These are phyloP conservation scores for Digitaria exilis DNA, from an alignment of 202 grass and related monocot species.

Conservation along the genomic window DNA sequence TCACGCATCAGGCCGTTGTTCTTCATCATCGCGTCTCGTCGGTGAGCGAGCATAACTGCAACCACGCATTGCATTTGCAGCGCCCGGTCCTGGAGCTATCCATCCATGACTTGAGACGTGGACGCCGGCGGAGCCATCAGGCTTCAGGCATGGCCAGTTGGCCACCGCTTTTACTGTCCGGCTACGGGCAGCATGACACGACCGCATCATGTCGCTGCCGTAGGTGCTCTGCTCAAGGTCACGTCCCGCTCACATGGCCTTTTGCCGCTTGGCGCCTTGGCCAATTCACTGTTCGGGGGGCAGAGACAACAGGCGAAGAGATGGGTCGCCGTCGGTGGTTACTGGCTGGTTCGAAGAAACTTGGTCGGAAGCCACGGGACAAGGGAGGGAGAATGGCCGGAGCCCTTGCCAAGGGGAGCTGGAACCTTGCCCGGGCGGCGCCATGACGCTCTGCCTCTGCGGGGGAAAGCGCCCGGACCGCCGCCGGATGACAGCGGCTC, in stretches of 20 bases:
- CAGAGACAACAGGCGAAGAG: background rate
- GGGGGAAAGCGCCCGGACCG: too few species aligned
- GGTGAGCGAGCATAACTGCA: conserved; percentile 16
- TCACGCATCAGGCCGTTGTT: background rate
- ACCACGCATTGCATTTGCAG: background rate
- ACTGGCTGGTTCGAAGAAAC: background rate
- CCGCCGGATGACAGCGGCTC: too few species aligned
- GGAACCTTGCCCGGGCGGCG: background rate
- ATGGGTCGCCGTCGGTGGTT: background rate
- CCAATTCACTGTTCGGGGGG: background rate
- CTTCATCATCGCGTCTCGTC: background rate
- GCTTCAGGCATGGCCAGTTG: background rate
- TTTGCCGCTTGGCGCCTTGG: conserved; percentile 16
- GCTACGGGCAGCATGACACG: background rate
- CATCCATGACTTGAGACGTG: background rate
- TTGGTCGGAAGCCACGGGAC: background rate
- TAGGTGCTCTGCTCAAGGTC: too few species aligned
- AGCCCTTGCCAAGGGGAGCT: background rate
- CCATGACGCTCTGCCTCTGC: background rate
- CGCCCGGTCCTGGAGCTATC: background rate
- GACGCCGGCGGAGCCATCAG: background rate
- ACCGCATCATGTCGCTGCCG: background rate
- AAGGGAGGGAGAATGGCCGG: background rate
- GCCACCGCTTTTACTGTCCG: background rate
- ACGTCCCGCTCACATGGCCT: conserved; percentile 28